Conservation (phyloP, 2,329 filamentous ascomycete species). For the Aspergillus ustus region DNA sequence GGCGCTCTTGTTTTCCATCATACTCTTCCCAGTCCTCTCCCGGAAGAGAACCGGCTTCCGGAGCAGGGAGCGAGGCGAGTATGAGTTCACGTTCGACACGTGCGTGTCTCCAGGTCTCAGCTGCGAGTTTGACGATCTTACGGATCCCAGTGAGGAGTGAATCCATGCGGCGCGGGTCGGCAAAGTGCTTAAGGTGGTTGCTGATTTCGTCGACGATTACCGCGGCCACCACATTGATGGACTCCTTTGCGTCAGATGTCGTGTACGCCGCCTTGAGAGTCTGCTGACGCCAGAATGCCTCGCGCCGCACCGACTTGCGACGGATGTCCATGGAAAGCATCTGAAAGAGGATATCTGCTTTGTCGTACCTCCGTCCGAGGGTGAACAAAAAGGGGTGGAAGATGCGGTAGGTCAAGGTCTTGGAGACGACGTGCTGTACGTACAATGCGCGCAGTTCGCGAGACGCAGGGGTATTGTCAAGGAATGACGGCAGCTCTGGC, state of each 20-base stretch:
- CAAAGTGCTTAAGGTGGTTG: constrained; percentile 58
- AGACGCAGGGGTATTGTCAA: constrained; percentile 57
- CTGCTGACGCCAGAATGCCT: constrained; percentile 63
- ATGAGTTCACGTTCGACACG: constrained; percentile 62
- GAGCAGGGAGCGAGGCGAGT: constrained; percentile 54
- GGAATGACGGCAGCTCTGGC: constrained; percentile 57
- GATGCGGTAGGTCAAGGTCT: constrained; percentile 59
- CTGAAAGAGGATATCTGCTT: constrained; percentile 60
- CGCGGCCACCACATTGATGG: constrained; percentile 60
- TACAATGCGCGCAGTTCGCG: constrained; percentile 59
- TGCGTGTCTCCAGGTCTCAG: constrained; percentile 63
- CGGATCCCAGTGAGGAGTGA: constrained; percentile 56
- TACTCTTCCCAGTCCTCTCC: constrained; percentile 47
- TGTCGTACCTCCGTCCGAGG: constrained; percentile 58
- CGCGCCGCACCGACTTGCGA: constrained; percentile 59
- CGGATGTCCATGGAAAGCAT: constrained; percentile 61
- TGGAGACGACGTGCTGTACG: constrained; percentile 60
- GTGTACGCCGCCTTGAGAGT: constrained; percentile 63
- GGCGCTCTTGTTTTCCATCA: constrained; percentile 26
- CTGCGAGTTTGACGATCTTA: constrained; percentile 61
- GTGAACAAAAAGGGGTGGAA: constrained; percentile 65
- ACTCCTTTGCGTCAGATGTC: constrained; percentile 59
- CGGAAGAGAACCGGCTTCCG: constrained; percentile 38
- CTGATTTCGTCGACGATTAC: constrained; percentile 63
- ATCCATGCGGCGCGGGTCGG: constrained; percentile 56